These are phyloP conservation scores for Naganishia vishniacii DNA, from an alignment of 768 basidiomycete genomes.

Conservation along the genomic window DNA sequence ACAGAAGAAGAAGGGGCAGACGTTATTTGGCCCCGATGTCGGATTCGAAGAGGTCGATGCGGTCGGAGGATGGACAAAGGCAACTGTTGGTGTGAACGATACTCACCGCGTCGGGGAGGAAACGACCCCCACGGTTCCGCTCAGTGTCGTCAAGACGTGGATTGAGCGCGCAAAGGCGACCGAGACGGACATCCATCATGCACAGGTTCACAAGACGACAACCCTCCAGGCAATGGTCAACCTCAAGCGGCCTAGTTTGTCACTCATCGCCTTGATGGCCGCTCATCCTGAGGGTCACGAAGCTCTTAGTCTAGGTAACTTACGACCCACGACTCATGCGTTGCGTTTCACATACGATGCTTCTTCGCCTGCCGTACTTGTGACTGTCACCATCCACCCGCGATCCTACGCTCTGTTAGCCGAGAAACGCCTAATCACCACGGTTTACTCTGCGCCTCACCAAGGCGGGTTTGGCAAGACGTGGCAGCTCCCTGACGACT, in stretches of 20 bases:
- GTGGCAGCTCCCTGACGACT: slow-evolving; percentile 70
- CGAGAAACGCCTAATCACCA: slow-evolving; percentile 52
- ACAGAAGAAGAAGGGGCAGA: slow-evolving; percentile 62
- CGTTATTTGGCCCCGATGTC: slow-evolving; percentile 86
- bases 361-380: slow-evolving; percentile 74
- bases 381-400: slow-evolving; percentile 70
- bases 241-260: slow-evolving; percentile 80
- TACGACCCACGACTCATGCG: slow-evolving; percentile 28
- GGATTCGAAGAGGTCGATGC: slow-evolving; percentile 56
- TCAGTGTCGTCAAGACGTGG: slow-evolving; percentile 76
- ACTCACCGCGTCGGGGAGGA: slow-evolving; percentile 34
- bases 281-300: background rate
- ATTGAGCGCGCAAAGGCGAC: slow-evolving; percentile 67
- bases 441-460: slow-evolving; percentile 53
- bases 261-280: slow-evolving; percentile 50
- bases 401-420: slow-evolving; percentile 49
- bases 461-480: slow-evolving; percentile 76
- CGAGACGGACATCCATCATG: slow-evolving; percentile 50
- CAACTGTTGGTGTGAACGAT: slow-evolving; percentile 30
- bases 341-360: slow-evolving; percentile 81
- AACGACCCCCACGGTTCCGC: slow-evolving; percentile 62
- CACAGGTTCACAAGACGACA: slow-evolving; percentile 71
- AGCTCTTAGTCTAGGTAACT: slow-evolving; percentile 44
- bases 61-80: slow-evolving; percentile 57
- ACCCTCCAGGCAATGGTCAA: slow-evolving; percentile 92